Evolutionary conservation across 306 rosid genomes (phyloP), one percentile per base, ranked within the genome.

Genomic region (Quercus glauca): DNA sequence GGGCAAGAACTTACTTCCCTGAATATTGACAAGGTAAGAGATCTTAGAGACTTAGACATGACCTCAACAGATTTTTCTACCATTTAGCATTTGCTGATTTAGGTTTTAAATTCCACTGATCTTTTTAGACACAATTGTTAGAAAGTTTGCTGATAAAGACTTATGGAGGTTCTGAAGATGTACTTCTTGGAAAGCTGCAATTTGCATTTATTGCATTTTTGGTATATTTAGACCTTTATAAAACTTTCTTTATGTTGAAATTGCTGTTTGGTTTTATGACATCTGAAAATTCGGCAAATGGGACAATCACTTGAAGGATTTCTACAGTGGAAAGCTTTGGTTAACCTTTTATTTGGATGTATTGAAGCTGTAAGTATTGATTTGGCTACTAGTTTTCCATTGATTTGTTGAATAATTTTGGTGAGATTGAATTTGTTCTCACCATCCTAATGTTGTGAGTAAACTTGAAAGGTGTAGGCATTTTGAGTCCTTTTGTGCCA

Each of bases 251-350:
- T 67, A 18, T 43, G 78, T 78, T 75, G 43, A 70, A 64, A 15
- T 64, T 69, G 3, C 12, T 78, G 55, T 78, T 37, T 26, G 71
- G 73, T 75, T 75, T 73, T 67, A 43, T 83, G 71, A 81, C 74
- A 74, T 74, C 69, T 73, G 74, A 81, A 70, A 58, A 74, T 68
- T 64, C 14, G 73, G 89, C 85, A 94, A 95, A 92, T 94, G 99
- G 43, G 99, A 57, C 99, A 94, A 77, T 94, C 99, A 3, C 90
- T 94, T 51, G 93, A 92, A 90, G 97, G 94, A 78, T 94, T 94
- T 86, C 76, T 92, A 33, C 99, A 91, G 80, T 92, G 97, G 99
- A 94, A n/a, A n/a, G n/a, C n/a, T n/a, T n/a, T n/a, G n/a, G n/a
- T n/a, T n/a, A n/a, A n/a, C n/a, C n/a, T n/a, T n/a, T n/a, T n/a